Percentiles rank a stretch among this genome's conserved stretches.
These are phyloP conservation scores for Pythium volutum DNA, from an alignment of 352 stramenopile species.

Conservation along the genomic window DNA sequence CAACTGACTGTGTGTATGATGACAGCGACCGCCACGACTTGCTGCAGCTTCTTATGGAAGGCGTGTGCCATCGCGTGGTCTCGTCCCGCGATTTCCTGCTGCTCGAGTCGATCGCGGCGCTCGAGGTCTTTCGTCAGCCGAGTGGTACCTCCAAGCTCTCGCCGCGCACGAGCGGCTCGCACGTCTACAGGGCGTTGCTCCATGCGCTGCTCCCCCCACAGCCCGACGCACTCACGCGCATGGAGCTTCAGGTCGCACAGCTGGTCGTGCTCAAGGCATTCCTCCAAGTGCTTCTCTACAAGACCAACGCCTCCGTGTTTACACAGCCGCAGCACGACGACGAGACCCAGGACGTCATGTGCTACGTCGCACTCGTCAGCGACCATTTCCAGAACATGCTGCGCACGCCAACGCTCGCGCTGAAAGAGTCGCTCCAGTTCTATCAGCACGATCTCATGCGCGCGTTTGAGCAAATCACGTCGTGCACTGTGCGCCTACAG, in stretches of 20 bases:
- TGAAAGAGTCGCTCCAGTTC: slow-evolving; percentile 63
- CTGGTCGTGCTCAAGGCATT: slow-evolving; percentile 65
- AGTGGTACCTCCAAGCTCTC: slow-evolving; percentile 26
- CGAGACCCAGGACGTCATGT: slow-evolving; percentile 29
- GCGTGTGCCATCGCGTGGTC: slow-evolving; percentile 18
- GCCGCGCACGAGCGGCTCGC: slow-evolving; percentile 15
- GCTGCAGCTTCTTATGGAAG: slow-evolving; percentile 27
- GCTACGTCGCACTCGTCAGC: slow-evolving; percentile 55
- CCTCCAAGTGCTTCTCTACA: slow-evolving; percentile 43
- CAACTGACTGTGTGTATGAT: neutral
- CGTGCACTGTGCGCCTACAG: slow-evolving; percentile 46
- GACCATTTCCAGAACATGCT: slow-evolving; percentile 51
- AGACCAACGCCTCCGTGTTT: slow-evolving; percentile 28
- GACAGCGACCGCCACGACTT: slow-evolving; percentile 27
- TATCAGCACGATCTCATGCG: slow-evolving; percentile 54
- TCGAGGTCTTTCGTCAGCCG: slow-evolving; percentile 26
- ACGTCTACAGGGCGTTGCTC: slow-evolving; percentile 38
- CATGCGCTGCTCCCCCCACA: slow-evolving; percentile 35
- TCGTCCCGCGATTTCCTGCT: slow-evolving; percentile 23
- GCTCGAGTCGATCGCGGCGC: slow-evolving; percentile 24
- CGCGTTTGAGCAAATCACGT: slow-evolving; percentile 44
- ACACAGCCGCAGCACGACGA: slow-evolving; percentile 10
- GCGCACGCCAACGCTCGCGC: slow-evolving; percentile 27
- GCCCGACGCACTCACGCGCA: slow-evolving; percentile 2
- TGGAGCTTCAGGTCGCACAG: slow-evolving; percentile 45